Conservation (phyloP, 2,329 filamentous ascomycete species). For the Pyrenochaeta sp. region DNA sequence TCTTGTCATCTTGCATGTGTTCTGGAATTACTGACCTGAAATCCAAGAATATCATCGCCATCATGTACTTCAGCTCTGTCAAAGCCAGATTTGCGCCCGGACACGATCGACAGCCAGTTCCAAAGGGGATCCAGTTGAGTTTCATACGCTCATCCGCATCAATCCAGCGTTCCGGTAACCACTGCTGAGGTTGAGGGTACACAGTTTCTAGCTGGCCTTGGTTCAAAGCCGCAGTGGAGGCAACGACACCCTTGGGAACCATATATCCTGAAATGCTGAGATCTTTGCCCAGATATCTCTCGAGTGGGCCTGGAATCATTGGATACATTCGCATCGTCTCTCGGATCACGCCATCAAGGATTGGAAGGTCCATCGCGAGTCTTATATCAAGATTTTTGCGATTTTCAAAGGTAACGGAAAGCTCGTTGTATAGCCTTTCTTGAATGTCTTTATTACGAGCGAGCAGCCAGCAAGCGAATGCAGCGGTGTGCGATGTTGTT, state of each 20-base stretch:
- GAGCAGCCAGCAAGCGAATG: slow-evolving; percentile 9
- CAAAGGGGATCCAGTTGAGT: slow-evolving; percentile 8
- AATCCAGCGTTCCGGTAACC: slow-evolving; percentile 4
- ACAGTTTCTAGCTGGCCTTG: slow-evolving; percentile 3
- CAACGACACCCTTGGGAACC: slow-evolving; percentile 4
- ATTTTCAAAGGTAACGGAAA: no score
- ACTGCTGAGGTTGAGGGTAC: slow-evolving; percentile 2
- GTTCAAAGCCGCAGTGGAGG: slow-evolving; percentile 5
- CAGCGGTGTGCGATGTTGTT: slow-evolving; percentile 10
- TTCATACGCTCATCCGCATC: slow-evolving; percentile 6
- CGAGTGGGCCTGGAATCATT: slow-evolving; percentile 9
- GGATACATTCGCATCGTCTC: slow-evolving; percentile 13
- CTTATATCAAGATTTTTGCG: slow-evolving; percentile 7
- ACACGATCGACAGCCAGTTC: slow-evolving; percentile 5
- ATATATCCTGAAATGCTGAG: slow-evolving; percentile 5
- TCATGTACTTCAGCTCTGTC: slow-evolving; percentile 7
- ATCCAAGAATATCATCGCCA: slow-evolving; percentile 2
- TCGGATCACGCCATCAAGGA: slow-evolving; percentile 7
- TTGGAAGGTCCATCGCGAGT: slow-evolving; percentile 5
- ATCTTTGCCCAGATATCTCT: slow-evolving; percentile 11
- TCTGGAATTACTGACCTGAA: slow-evolving; percentile 2
- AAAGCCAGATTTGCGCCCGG: slow-evolving; percentile 8
- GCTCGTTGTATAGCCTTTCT: no score
- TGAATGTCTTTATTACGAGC: slow-evolving; percentile 2
- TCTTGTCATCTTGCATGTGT: slow-evolving; percentile 2